Evolutionary conservation across 2,329 filamentous ascomycete species (phyloP).

Genomic region (Immersiporthe knoxdaviesiana): DNA sequence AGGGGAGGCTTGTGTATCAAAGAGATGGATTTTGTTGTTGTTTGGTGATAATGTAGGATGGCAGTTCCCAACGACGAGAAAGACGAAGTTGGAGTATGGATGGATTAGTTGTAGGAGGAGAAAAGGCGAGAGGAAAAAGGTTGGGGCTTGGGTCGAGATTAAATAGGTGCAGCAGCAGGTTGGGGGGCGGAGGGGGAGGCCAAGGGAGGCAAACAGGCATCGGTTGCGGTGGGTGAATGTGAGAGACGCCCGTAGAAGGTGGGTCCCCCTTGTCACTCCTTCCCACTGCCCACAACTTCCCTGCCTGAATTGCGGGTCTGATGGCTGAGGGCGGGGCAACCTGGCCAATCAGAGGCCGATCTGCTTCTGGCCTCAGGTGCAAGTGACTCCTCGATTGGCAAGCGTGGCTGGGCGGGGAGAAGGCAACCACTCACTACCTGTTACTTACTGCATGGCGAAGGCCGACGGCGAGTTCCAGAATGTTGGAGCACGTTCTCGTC

Average conservation of each 20-base stretch:
- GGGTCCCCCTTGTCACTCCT: constrained; percentile 17
- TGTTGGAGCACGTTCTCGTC: neutral
- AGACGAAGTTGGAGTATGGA: neutral
- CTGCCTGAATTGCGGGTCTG: constrained; percentile 17
- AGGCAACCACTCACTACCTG: neutral
- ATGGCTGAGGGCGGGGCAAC: neutral
- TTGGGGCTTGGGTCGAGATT: constrained; percentile 10
- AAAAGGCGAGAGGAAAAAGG: neutral
- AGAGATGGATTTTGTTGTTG: constrained; percentile 66
- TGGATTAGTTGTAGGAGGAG: constrained; percentile 4
- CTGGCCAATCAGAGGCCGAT: neutral
- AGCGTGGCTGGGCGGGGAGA: constrained; percentile 1
- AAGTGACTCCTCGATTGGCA: neutral
- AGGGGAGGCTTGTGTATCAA: constrained; percentile 46
- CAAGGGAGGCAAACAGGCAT: constrained; percentile 13
- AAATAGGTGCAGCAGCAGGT: constrained; percentile 13
- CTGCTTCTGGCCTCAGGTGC: neutral
- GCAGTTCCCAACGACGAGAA: neutral
- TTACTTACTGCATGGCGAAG: neutral
- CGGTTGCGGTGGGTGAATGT: constrained; percentile 15
- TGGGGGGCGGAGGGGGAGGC: neutral
- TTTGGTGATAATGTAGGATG: constrained; percentile 44
- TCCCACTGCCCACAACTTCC: constrained; percentile 2
- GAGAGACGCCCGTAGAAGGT: constrained; percentile 14
- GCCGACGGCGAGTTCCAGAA: neutral